Conservation (phyloP, 2,329 filamentous ascomycete species). For the Emergomyces pasteurianus region DNA sequence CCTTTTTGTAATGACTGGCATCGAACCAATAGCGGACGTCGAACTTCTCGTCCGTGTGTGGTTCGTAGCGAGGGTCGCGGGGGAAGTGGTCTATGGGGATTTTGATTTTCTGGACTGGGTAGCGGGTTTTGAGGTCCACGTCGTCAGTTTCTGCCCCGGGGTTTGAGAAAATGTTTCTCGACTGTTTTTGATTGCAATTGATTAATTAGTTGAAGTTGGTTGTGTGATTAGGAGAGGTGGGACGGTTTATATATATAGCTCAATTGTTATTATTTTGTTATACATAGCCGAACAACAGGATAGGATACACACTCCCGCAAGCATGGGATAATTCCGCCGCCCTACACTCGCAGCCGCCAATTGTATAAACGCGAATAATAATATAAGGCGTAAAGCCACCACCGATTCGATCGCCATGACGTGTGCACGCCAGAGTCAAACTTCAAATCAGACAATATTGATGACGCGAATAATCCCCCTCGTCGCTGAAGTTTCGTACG, state of each 20-base stretch:
- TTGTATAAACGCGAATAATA: background rate
- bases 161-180: background rate
- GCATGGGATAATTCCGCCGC: background rate
- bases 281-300: background rate
- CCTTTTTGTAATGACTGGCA: constrained; percentile 58
- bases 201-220: background rate
- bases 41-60: constrained; percentile 58
- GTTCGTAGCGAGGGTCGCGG: constrained; percentile 65
- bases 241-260: background rate
- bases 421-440: background rate
- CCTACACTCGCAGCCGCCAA: background rate
- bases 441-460: background rate
- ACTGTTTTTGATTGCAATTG: background rate
- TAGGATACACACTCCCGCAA: background rate
- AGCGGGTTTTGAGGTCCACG: constrained; percentile 18
- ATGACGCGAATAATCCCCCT: background rate
- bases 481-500: background rate
- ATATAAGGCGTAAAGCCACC: background rate
- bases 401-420: background rate
- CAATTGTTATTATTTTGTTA: background rate
- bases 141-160: background rate
- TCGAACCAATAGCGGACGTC: constrained; percentile 75
- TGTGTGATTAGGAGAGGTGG: background rate
- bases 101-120: constrained; percentile 41
- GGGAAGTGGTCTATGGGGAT: constrained; percentile 70